phyloP scores from a whole-genome alignment of 225 moss, liverwort and hornwort species.

The Neckera pumila region DNA sequence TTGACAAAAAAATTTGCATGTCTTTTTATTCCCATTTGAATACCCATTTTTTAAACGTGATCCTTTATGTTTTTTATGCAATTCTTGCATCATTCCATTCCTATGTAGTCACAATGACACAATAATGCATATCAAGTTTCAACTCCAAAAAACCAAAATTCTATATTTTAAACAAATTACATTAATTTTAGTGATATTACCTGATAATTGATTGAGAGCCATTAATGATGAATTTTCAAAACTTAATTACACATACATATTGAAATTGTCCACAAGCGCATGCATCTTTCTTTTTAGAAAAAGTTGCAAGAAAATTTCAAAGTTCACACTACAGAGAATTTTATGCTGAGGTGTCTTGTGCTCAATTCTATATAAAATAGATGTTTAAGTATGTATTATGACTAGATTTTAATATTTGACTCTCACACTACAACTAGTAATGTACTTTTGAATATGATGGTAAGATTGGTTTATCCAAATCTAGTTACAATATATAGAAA shows the following conservation, averaged over 20 bases:
- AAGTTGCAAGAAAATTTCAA: background rate
- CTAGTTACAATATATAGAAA: too few species aligned
- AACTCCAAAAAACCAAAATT: too few species aligned
- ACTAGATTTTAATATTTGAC: background rate
- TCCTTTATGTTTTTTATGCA: too few species aligned
- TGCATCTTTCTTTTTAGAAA: background rate
- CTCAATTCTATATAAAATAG: background rate
- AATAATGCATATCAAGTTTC: too few species aligned
- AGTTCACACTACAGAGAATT: fast-evolving
- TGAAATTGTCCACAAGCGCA: fast-evolving
- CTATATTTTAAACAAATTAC: too few species aligned
- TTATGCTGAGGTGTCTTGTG: fast-evolving
- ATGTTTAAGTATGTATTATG: background rate
- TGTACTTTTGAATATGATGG: background rate
- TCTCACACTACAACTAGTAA: too few species aligned
- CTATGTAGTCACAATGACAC: too few species aligned
- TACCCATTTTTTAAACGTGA: too few species aligned
- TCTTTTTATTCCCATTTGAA: too few species aligned
- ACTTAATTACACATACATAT: background rate
- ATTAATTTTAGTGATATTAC: background rate
- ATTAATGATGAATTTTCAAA: background rate
- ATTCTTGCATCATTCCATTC: too few species aligned
- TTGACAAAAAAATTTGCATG: too few species aligned
- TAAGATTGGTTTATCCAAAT: background rate
- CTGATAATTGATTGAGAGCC: background rate